phyloP scores from a whole-genome alignment of 768 basidiomycete species.

The Tremella fuciformis region DNA sequence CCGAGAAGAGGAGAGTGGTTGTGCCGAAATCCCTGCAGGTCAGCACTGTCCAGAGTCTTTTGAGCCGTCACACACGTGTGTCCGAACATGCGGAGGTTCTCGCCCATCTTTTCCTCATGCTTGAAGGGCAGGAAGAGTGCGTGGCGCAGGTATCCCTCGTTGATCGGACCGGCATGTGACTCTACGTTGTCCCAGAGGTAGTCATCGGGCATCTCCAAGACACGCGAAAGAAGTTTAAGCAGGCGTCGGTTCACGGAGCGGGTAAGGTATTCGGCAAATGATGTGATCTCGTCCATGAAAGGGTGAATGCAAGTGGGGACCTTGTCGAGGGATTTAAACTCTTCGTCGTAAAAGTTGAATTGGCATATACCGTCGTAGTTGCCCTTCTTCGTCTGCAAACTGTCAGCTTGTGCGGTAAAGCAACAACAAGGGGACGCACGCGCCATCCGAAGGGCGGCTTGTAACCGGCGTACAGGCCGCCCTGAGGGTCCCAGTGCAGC shows the following conservation, averaged over 20 bases:
- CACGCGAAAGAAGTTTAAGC: slow-evolving; percentile 32
- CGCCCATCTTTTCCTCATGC: slow-evolving; percentile 7
- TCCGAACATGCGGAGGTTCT: slow-evolving; percentile 29
- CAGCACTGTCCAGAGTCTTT: slow-evolving; percentile 9
- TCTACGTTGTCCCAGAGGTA: slow-evolving; percentile 40
- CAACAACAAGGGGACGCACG: slow-evolving; percentile 5
- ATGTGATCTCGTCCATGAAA: slow-evolving; percentile 33
- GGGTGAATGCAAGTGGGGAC: slow-evolving; percentile 24
- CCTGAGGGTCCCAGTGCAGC: slow-evolving; percentile 30
- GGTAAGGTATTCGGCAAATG: slow-evolving; percentile 29
- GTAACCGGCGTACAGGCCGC: slow-evolving; percentile 30
- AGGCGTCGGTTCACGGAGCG: slow-evolving; percentile 35
- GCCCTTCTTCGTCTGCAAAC: slow-evolving; percentile 18
- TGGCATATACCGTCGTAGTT: slow-evolving; percentile 24
- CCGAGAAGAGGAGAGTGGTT: slow-evolving; percentile 40
- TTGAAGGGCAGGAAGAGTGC: slow-evolving; percentile 31
- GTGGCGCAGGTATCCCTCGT: slow-evolving; percentile 34
- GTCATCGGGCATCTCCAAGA: slow-evolving; percentile 40
- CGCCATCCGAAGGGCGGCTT: slow-evolving; percentile 32
- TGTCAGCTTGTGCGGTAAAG: slow-evolving; percentile 1
- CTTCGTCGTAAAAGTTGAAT: slow-evolving; percentile 32
- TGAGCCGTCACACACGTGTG: slow-evolving; percentile 14
- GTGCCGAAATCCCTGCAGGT: slow-evolving; percentile 29
- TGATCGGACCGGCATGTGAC: slow-evolving; percentile 21
- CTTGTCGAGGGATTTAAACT: slow-evolving; percentile 15